phyloP scores from a whole-genome alignment of 768 basidiomycete genomes.

The Tulasnella sp. region DNA sequence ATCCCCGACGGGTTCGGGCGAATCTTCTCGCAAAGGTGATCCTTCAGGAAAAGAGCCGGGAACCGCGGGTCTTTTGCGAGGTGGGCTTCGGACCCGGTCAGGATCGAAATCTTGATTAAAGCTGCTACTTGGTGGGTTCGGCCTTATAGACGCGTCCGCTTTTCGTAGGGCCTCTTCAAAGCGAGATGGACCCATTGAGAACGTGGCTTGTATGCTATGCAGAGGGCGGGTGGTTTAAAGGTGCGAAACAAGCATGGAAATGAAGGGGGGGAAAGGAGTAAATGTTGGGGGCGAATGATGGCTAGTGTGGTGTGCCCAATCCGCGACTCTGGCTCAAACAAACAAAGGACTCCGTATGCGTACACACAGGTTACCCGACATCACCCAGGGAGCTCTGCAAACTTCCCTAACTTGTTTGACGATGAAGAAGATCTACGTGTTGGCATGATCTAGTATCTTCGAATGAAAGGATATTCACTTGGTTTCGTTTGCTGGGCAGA shows the following conservation, averaged over 20 bases:
- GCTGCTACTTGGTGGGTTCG: background rate
- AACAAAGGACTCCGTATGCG: background rate
- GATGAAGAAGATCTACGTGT: too few species aligned
- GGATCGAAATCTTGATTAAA: background rate
- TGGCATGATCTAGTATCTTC: too few species aligned
- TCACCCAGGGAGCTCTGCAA: background rate
- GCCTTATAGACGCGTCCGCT: background rate
- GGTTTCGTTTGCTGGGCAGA: too few species aligned
- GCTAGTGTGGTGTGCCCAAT: background rate
- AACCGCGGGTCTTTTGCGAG: conserved; percentile 3
- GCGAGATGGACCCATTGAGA: background rate
- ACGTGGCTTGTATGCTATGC: background rate
- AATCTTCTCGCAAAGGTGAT: background rate
- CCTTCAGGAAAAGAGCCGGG: conserved; percentile 7
- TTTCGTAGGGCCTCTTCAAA: conserved; percentile 2
- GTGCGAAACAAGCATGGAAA: background rate
- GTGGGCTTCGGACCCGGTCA: background rate
- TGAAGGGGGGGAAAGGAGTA: background rate
- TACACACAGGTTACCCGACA: too few species aligned
- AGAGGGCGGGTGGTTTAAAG: background rate
- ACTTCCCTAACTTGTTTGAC: background rate
- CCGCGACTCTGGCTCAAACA: background rate
- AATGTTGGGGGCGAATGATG: background rate
- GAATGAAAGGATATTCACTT: background rate
- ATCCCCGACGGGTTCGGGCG: background rate